phyloP scores from a whole-genome alignment of 2,329 filamentous ascomycete species.

The Penicillium vulpinum region DNA sequence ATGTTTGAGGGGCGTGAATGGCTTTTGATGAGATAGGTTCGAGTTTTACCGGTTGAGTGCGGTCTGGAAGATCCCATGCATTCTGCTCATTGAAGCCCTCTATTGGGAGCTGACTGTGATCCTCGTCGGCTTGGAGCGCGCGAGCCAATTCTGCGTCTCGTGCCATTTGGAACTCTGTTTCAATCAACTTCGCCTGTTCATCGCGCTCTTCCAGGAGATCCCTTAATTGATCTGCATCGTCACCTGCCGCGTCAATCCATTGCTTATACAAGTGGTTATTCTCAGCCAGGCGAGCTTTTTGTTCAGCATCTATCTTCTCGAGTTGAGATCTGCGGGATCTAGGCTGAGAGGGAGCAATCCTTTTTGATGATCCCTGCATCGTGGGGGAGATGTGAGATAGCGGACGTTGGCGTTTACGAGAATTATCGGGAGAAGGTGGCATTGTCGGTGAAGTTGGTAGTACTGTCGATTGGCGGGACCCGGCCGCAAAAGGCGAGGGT shows the following conservation, averaged over 20 bases:
- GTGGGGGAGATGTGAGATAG: constrained; percentile 11
- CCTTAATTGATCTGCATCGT: constrained; percentile 8
- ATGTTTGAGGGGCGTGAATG: not conserved
- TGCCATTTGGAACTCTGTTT: constrained; percentile 12
- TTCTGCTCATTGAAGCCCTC: not conserved
- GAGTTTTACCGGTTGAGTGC: constrained; percentile 4
- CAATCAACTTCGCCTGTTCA: constrained; percentile 14
- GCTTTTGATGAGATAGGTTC: not conserved
- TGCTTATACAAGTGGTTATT: constrained; percentile 6
- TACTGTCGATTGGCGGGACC: not conserved
- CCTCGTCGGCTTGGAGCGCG: constrained; percentile 33
- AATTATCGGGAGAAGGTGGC: not conserved
- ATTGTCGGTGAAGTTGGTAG: not conserved
- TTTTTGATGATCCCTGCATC: constrained; percentile 14
- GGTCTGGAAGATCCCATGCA: constrained; percentile 14
- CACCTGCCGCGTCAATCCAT: constrained; percentile 3
- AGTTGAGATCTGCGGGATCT: constrained; percentile 5
- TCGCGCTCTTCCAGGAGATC: constrained; percentile 33
- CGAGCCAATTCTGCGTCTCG: constrained; percentile 43
- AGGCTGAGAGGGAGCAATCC: constrained; percentile 7
- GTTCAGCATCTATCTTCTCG: constrained; percentile 8
- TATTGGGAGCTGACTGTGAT: not conserved
- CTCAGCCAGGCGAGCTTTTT: constrained; percentile 3
- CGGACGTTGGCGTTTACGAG: constrained; percentile 22
- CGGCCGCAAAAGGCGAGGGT: constrained; percentile 17